Conservation (phyloP, 2,329 filamentous ascomycete species). For the Alternaria sp. region DNA sequence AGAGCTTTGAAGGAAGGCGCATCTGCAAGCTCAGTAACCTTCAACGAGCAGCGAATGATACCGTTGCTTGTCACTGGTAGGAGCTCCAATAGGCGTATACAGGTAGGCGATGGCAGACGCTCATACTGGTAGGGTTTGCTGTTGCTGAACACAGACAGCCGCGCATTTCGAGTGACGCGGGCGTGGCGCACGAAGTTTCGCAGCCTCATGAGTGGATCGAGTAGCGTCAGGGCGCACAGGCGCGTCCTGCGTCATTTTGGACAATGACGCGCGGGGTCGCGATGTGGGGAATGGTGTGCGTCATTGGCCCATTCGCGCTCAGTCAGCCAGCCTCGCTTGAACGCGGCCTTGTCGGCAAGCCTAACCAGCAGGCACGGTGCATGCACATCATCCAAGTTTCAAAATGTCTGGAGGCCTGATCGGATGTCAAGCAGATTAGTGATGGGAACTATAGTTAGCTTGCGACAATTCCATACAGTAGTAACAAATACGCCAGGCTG, state of each 20-base stretch:
- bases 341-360: background rate
- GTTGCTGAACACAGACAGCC: conserved; percentile 14
- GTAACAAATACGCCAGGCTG: background rate
- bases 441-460: background rate
- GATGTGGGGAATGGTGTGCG: background rate
- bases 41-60: conserved; percentile 22
- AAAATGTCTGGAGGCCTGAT: background rate
- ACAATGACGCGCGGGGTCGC: background rate
- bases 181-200: conserved; percentile 22
- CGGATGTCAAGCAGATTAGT: background rate
- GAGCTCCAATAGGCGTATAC: conserved; percentile 31
- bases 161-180: conserved; percentile 14
- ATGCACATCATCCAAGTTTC: background rate
- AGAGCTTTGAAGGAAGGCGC: conserved; percentile 28
- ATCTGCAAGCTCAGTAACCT: conserved; percentile 22
- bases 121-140: conserved; percentile 25
- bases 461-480: background rate
- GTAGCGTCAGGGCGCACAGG: background rate
- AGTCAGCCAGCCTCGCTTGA: background rate
- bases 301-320: background rate
- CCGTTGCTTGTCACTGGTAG: conserved; percentile 15
- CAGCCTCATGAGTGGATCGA: conserved; percentile 22
- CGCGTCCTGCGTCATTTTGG: background rate
- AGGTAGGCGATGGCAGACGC: conserved; percentile 25
- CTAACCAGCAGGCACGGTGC: background rate